Evolutionary conservation across 2,329 filamentous ascomycete genomes (phyloP).

Genomic region (Orbilia blumenaviensis): DNA sequence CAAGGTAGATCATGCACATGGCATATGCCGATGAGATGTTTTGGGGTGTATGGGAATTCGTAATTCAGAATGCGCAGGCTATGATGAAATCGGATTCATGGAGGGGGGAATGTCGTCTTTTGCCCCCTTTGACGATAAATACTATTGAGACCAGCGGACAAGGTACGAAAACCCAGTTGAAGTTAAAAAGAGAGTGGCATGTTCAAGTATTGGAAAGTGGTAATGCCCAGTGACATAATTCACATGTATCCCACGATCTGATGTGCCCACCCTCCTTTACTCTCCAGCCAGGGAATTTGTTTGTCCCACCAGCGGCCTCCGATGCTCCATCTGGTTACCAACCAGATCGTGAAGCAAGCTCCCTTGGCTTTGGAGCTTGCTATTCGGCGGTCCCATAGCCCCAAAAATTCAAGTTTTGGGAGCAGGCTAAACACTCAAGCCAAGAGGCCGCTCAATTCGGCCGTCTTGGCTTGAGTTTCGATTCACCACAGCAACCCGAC

Average conservation of each 20-base stretch:
- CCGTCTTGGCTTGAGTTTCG: conserved; percentile 9
- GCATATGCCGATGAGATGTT: not conserved
- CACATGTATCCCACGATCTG: conserved; percentile 13
- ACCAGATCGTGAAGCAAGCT: conserved; percentile 16
- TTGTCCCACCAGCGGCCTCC: conserved; percentile 36
- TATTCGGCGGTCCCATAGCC: conserved; percentile 9
- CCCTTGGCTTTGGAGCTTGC: conserved; percentile 19
- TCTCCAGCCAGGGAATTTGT: conserved; percentile 30
- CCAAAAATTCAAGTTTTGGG: conserved; percentile 13
- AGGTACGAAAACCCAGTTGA: not conserved
- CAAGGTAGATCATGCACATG: conserved; percentile 19
- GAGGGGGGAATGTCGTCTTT: conserved; percentile 20
- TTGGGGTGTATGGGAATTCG: conserved; percentile 9
- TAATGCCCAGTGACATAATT: conserved; percentile 41
- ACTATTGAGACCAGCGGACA: not conserved
- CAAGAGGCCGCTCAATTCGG: conserved; percentile 4
- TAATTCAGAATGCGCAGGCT: conserved; percentile 1
- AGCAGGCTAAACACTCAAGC: conserved; percentile 12
- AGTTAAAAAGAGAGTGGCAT: conserved; percentile 3
- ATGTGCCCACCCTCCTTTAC: not conserved
- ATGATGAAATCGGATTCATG: conserved; percentile 20
- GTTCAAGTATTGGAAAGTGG: not conserved
- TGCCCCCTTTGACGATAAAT: conserved; percentile 18
- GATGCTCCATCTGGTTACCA: conserved; percentile 28
- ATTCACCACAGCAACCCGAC: conserved; percentile 51